Evolutionary conservation across 1,284 basidiomycete genomes (phyloP), one percentile per base, ranked within the genome.

Genomic region (Cryptococcus sp.): DNA sequence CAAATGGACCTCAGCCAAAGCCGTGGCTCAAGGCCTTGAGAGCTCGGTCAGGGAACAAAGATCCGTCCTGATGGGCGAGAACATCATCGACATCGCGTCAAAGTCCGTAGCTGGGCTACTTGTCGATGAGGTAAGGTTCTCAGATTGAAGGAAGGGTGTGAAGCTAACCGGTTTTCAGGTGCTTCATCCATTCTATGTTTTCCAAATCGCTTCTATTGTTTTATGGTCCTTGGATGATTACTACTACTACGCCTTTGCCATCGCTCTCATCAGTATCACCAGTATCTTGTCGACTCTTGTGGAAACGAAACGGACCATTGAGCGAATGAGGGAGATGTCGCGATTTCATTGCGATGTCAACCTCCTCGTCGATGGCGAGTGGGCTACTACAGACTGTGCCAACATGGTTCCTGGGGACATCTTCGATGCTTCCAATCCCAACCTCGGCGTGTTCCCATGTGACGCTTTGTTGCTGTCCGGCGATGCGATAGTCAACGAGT

Each of bases 221-320:
- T 80, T 99, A 11, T 99, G 96, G 96, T 89, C 89, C 3, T 69
- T 98, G 55, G 96, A 99, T 69, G 85, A 98, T 72, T 94, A 97
- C 72, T 95, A 90, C 75, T 97, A 96, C 74, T 99, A 99, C 75
- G 96, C 95, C 3, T 95, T 95, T 68, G 98, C 94, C 69, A 99
- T 99, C 65, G 92, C 88, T 39, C 80, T 95, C 52, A 99, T 99
- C 69, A 95, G 92, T 44, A 80, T 89, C 25, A 82, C 89, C 55
- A 96, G 91, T 68, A 90, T 99, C 63, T 75, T 84, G 4, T 90
- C 90, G 1, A 97, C 95, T 0, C 81, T 99, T 11, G 75, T 99
- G 53, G 96, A 99, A 73, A 99, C 95, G 0, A 91, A 88, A 69
- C 89, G 89, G 87, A 99, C 93, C 10, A 91, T 99, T 58, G 82